A percentile compares a stretch with the other conserved stretches of the same genome.
phyloP scores from a whole-genome alignment of 345 rosid genomes.

The Aethionema arabicum region DNA sequence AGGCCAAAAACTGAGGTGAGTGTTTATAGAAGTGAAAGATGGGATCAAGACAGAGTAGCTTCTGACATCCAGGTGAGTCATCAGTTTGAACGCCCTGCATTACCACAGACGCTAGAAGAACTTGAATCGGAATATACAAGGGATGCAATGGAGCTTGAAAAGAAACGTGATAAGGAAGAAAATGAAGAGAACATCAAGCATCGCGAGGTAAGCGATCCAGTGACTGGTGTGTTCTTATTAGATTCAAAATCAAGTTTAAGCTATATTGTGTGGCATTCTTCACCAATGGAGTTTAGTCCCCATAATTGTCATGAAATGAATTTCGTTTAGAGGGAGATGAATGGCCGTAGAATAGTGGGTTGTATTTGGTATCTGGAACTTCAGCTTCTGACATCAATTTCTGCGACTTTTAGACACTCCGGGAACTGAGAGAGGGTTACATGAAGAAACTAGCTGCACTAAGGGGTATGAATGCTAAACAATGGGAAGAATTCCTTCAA shows the following conservation, averaged over 20 bases:
- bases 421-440: constrained; percentile 88
- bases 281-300: too few species aligned
- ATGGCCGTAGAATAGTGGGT: too few species aligned
- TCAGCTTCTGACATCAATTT: constrained; percentile 44
- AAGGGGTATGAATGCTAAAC: constrained; percentile 65
- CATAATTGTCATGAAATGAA: too few species aligned
- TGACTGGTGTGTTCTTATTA: constrained; percentile 30
- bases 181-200: constrained; percentile 94
- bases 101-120: constrained; percentile 70
- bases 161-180: constrained; percentile 84
- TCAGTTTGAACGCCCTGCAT: constrained; percentile 66
- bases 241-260: constrained; percentile 23
- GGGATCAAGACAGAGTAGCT: constrained; percentile 66
- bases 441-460: constrained; percentile 63
- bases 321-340: too few species aligned
- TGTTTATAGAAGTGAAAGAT: constrained; percentile 68
- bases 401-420: constrained; percentile 61
- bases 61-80: constrained; percentile 56
- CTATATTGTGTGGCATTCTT: background rate
- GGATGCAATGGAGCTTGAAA: constrained; percentile 73
- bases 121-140: constrained; percentile 77
- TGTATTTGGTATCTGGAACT: constrained; percentile 10
- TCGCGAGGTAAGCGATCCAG: constrained; percentile 74
- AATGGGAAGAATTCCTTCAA: constrained; percentile 87
- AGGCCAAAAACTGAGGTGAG: constrained; percentile 59